Base-by-base conservation (phyloP, 345 rosid genomes). In the Laguncularia racemosa region DNA sequence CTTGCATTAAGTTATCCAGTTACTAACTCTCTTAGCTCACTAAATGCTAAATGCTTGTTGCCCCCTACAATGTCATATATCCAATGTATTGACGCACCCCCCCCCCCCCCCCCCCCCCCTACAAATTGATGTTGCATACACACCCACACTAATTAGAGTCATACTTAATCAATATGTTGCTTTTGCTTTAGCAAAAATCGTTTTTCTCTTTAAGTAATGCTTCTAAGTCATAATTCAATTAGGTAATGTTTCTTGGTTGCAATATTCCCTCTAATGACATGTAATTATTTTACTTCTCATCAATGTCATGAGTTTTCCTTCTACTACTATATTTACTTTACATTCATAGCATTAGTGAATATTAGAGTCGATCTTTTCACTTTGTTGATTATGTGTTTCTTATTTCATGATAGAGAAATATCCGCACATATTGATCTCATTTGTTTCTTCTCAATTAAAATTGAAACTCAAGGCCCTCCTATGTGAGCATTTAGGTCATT, bases 391-490 rank as follows among this genome's bases (percentile, higher is more conserved):
- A 47, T 70, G 61, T 51, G 57, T 50, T 60, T 56, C 65, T 46
- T 63, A 49, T 52, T 62, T 57, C 46, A 72, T 58, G 64, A 52
- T 50, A 44, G 54, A 55, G 9, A 60, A 17, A 16, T 74, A 58
- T 52, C 17, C 16, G 19, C 50, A 48, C 6, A 59, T 40, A 58
- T 67, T 59, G 16, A 53, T 58, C 58, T 63, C 64, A n/a, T 64
- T 46, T 45, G 6, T 46, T 16, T 56, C 53, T 52, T 67, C 69
- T 56, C 46, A 66, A 67, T 67, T 71, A 16, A 20, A 50, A 23
- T 74, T 78, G 49, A 88, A 88, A 48, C 73, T 72, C 62, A 89
- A 78, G 46, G 76, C 73, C 64, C 81, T 73, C 70, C 81, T 80
- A 58, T 92, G 81, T 26, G 79, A 53, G 57, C 63, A 81, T 70